Conservation (phyloP, 495 filamentous ascomycete genomes). For the Pyrenula massariospora region DNA sequence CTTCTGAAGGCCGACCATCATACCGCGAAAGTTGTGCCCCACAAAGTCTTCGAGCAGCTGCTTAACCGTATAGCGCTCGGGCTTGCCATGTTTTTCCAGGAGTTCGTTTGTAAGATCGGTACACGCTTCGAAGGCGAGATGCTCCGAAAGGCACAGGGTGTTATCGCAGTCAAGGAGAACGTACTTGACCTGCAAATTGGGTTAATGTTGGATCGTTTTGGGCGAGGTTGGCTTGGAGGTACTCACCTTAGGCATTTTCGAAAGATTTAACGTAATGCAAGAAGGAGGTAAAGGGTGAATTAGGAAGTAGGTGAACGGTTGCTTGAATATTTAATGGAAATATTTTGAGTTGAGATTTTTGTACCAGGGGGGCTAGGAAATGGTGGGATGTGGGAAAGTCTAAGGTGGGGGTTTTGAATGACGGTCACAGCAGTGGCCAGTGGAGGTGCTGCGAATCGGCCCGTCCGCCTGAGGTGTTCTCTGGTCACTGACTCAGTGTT, state of each 20-base stretch:
- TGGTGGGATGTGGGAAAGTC: neutral
- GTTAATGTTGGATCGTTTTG: neutral
- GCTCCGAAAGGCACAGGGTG: slow-evolving; percentile 88
- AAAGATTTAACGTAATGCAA: neutral
- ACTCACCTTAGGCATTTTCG: slow-evolving; percentile 12
- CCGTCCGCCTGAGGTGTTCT: too few species aligned
- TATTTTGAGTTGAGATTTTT: neutral
- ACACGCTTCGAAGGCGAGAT: slow-evolving; percentile 87
- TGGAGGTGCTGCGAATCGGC: too few species aligned
- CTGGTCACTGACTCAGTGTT: too few species aligned
- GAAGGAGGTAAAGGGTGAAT: too few species aligned
- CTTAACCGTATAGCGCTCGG: slow-evolving; percentile 66
- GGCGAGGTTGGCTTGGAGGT: neutral
- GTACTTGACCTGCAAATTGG: slow-evolving; percentile 49
- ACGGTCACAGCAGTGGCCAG: too few species aligned
- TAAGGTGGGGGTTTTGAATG: neutral
- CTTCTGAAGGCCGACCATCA: slow-evolving; percentile 64
- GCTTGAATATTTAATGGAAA: too few species aligned
- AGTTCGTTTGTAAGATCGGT: slow-evolving; percentile 89
- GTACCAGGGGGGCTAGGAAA: neutral
- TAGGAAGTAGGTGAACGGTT: too few species aligned
- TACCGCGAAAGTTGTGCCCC: slow-evolving; percentile 92
- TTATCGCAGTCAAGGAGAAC: slow-evolving; percentile 97
- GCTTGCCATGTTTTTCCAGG: slow-evolving; percentile 50
- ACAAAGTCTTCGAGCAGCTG: slow-evolving; percentile 81